Conservation (phyloP, 1,139 yeast species). For the Yamadazyma blattariae region DNA sequence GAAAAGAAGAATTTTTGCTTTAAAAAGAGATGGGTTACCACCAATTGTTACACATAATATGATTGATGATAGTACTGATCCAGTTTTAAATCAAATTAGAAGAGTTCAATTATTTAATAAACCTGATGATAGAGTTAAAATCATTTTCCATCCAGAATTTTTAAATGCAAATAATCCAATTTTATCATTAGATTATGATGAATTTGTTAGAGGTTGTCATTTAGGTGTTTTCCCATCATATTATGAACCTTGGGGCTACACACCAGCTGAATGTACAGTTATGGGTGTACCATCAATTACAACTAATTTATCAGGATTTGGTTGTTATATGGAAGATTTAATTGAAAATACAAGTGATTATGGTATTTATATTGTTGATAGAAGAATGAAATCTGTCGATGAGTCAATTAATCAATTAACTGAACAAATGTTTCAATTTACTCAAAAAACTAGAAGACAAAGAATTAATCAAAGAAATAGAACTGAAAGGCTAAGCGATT, state of each 20-base stretch:
- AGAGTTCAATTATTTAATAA: constrained; percentile 87
- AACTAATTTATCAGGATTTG: constrained; percentile 94
- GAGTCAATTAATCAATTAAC: constrained; percentile 91
- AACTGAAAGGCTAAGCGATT: constrained; percentile 88
- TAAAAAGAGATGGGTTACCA: constrained; percentile 84
- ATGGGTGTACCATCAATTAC: constrained; percentile 99
- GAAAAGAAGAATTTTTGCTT: constrained; percentile 90
- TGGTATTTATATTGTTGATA: constrained; percentile 95
- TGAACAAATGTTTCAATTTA: constrained; percentile 85
- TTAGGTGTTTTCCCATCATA: constrained; percentile 98
- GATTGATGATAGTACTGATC: constrained; percentile 89
- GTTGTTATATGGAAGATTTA: constrained; percentile 97
- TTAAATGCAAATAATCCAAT: constrained; percentile 94
- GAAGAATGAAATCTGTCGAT: constrained; percentile 90
- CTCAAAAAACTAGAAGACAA: constrained; percentile 89
- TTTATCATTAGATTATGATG: constrained; percentile 90
- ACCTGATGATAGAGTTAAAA: constrained; percentile 88
- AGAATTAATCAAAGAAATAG: constrained; percentile 97
- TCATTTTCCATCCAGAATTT: constrained; percentile 97
- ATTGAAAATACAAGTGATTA: constrained; percentile 94
- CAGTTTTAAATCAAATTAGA: constrained; percentile 88
- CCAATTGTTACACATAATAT: constrained; percentile 98
- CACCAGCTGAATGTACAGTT: constrained; percentile 98
- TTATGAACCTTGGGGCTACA: constrained; percentile 99
- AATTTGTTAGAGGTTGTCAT: constrained; percentile 97